Evolutionary conservation across 2,329 filamentous ascomycete genomes (phyloP).

Genomic region (Sporothrix protearum): DNA sequence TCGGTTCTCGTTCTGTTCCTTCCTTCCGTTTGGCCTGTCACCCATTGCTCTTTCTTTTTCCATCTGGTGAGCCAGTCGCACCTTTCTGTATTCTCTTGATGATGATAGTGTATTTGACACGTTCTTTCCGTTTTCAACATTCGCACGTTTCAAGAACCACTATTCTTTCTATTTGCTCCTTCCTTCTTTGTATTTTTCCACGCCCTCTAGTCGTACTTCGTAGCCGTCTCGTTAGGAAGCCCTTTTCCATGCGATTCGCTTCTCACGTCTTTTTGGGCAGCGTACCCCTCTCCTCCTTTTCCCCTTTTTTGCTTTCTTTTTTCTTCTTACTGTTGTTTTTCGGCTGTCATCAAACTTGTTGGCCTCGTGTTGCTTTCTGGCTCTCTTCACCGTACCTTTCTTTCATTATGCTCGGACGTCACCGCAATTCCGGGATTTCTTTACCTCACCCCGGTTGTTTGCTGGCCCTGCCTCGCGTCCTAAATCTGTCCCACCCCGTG

Average conservation of each 20-base stretch:
- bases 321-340: constrained; percentile 1
- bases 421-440: constrained; percentile 10
- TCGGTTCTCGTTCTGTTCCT: neutral
- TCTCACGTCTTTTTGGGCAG: constrained; percentile 19
- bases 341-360: neutral
- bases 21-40: constrained; percentile 2
- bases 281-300: constrained; percentile 22
- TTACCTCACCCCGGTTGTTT: neutral
- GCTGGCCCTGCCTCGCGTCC: constrained; percentile 8
- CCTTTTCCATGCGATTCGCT: constrained; percentile 16
- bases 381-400: neutral
- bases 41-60: neutral
- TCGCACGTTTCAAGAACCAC: neutral
- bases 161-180: constrained; percentile 1
- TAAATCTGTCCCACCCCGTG: constrained; percentile 14
- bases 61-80: neutral
- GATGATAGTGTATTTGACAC: neutral
- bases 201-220: constrained; percentile 7
- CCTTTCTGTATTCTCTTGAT: neutral
- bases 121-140: neutral
- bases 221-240: constrained; percentile 22
- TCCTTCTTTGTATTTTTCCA: constrained; percentile 16
- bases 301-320: neutral
- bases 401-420: neutral
- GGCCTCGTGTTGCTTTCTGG: neutral